Evolutionary conservation across 2,329 filamentous ascomycete species (phyloP), one percentile per base, ranked within the genome.

Genomic region (Sphaceloma murrayae): DNA sequence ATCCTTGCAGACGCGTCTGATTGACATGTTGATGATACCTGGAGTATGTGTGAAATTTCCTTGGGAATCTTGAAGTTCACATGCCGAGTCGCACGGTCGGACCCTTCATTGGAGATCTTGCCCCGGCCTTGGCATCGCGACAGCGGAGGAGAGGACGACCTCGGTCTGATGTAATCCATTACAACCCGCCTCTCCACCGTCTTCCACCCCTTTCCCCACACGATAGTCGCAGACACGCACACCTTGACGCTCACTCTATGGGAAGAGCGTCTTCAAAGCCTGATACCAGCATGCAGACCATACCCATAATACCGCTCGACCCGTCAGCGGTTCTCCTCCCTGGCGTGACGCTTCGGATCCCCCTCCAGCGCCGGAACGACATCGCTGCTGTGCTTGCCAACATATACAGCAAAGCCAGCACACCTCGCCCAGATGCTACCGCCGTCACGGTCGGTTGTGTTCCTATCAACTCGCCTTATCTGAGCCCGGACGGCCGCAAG

Each of bases 331-430:
- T 95, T 53, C 77, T 96, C 30, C 75, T 94, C 7, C 91, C 91
- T 3, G 86, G 87, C 50, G 78, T 88, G 46, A 79, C 88, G 40
- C 75, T 94, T 54, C 82, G 88, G 54, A 83, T 96, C 52, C 79
- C 85, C 45, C 81, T 95, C 43, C 78, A 81, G 30, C 80, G 81
- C 62, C 85, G 89, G 42, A 79, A 85, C 53, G 91, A 96, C 63
- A 82, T 96, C 53, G 82, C 86, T 43, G 84, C 89, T 40, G 76
- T 96, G 33, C 78, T 98, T 46, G 84, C 87, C 14, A 80, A 82
- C 54, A 77, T 94, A 48, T 89, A 94, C 64, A 83, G 83, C 56
- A 78, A 80, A 53, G 80, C 80, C 19, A 72, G 82, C 24, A 75
- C 77, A 30, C 65, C 69, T 17, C 80, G 79, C 55, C 75, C 69